These are phyloP conservation scores for Cladosporium sp. DNA, from an alignment of 2,329 filamentous ascomycete species.

Conservation along the genomic window DNA sequence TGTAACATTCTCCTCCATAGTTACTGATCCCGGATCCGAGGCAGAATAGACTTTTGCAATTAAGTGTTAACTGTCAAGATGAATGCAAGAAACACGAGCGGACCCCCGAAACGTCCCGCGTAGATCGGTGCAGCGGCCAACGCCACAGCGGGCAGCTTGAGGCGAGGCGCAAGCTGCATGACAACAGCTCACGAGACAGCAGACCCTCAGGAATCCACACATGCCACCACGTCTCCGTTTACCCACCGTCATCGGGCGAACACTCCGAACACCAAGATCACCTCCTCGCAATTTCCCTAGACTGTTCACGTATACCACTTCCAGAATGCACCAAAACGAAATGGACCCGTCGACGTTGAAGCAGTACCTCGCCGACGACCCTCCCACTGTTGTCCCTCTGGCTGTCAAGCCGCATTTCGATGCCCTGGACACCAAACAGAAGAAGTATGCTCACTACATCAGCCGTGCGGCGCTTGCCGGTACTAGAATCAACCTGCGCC, in stretches of 20 bases:
- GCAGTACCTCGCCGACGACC: conserved; percentile 86
- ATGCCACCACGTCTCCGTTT: conserved; percentile 6
- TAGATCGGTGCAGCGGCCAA: no score
- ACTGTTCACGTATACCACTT: neutral
- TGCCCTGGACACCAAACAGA: conserved; percentile 62
- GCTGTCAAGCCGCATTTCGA: conserved; percentile 93
- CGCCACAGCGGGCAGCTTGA: no score
- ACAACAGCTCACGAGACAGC: neutral
- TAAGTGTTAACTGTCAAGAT: no score
- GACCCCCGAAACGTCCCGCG: no score
- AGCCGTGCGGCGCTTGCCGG: conserved; percentile 53
- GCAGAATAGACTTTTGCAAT: no score
- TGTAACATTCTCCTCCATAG: no score
- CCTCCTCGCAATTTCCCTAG: neutral
- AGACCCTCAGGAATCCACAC: neutral
- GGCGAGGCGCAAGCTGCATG: neutral
- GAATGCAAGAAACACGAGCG: no score
- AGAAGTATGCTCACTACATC: conserved; percentile 51
- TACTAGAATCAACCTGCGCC: conserved; percentile 47
- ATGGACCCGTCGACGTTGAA: conserved; percentile 42
- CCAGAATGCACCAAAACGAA: conserved; percentile 17
- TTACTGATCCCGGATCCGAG: no score
- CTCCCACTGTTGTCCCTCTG: conserved; percentile 79
- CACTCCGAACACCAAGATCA: neutral
- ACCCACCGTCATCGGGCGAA: conserved; percentile 4